Base-by-base conservation (phyloP, 805 yeast genomes). In the Danielozyma ontarioensis region DNA sequence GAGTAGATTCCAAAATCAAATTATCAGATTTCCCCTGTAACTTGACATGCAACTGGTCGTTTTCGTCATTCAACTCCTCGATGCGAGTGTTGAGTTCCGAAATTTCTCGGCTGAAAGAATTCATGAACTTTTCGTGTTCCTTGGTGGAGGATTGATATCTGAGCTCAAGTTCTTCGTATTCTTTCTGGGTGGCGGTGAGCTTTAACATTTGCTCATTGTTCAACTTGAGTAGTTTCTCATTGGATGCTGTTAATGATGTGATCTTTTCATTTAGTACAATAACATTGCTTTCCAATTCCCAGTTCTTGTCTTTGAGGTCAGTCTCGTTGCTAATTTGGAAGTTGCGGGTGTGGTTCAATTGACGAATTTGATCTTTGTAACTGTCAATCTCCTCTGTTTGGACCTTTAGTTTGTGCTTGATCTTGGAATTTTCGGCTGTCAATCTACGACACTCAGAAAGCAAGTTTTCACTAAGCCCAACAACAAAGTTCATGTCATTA, bases 391-490 rank as follows among this genome's bases (percentile, higher is more conserved):
- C 78, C 17, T 68, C 71, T 27, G 57, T 56, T n/a, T 64, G 45
- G 2, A 63, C 45, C 39, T 63, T 64, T 40, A 78, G 45, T 41
- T 64, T 66, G 13, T 53, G 41, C 38, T 70, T 69, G 41, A 69
- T 63, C 41, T 57, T 60, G 33, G 68, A 68, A 50, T 74, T 78
- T 37, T 81, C 86, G 17, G 83, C 79, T 34, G 76, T 80, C 35
- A 83, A 63, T 40, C 81, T 69, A 44, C 89, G 72, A 47, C 88
- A 82, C 53, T 84, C 87, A 28, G 72, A 61, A 13, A 83, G 65
- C 41, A 83, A 59, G 36, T 80, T 81, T 46, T 83, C 90, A 57
- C 86, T 79, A 35, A 83, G 56, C 3, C 83, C 86, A 37, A 82
- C 82, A 12, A 82, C 78, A 50, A 83, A 83, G 49, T 77, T 76